Evolutionary conservation across 306 rosid genomes (phyloP).

Genomic region (Vachellia pachyceras): DNA sequence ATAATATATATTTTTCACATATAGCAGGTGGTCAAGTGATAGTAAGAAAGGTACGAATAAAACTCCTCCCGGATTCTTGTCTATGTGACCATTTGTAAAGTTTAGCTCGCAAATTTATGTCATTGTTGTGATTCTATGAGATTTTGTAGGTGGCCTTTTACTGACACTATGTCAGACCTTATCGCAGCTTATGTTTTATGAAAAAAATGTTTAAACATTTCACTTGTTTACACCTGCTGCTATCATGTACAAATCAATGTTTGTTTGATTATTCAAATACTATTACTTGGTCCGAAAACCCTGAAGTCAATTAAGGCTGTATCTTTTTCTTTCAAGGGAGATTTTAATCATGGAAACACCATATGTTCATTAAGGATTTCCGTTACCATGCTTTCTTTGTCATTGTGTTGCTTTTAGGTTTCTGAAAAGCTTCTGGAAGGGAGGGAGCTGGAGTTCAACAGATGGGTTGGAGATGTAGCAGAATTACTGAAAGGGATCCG

Average conservation of each 20-base stretch:
- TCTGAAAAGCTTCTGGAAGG: constrained; percentile 73
- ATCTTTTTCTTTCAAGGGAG: constrained; percentile 3
- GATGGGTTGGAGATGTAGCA: constrained; percentile 71
- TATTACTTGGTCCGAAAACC: constrained; percentile 12
- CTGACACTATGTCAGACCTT: not conserved
- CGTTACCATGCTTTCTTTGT: not conserved
- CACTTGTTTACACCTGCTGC: not conserved
- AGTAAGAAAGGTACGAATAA: constrained; percentile 58
- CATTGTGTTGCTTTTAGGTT: constrained; percentile 55
- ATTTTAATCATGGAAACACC: constrained; percentile 9
- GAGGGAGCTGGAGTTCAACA: constrained; percentile 72
- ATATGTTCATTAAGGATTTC: constrained; percentile 6
- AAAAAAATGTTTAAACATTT: not conserved
- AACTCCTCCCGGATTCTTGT: constrained; percentile 4
- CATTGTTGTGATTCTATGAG: not conserved
- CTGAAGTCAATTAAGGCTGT: not conserved
- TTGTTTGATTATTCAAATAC: not conserved
- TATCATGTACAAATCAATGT: not conserved
- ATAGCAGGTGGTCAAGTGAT: constrained; percentile 84
- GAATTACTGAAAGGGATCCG: constrained; percentile 73
- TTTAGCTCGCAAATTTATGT: constrained; percentile 8
- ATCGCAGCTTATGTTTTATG: not conserved
- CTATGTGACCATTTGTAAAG: not conserved
- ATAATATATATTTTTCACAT: constrained; percentile 82
- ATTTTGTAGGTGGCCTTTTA: constrained; percentile 1